A percentile compares a stretch with the other conserved stretches of the same genome.
These are phyloP conservation scores for Trichosporon sp. DNA, from an alignment of 1,284 basidiomycete genomes.

Conservation along the genomic window DNA sequence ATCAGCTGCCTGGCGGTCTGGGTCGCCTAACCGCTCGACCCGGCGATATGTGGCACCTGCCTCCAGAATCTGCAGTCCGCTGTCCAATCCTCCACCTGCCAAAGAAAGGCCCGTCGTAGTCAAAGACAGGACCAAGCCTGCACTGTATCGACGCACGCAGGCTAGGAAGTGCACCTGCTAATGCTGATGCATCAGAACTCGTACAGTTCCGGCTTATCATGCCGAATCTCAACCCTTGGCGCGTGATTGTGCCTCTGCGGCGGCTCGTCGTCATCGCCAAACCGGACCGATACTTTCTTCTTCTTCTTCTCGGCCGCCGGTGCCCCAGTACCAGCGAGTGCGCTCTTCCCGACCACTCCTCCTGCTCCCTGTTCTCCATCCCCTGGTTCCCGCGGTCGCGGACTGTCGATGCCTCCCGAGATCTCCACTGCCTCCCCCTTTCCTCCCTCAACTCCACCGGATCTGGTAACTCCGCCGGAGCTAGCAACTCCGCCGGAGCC, in stretches of 20 bases:
- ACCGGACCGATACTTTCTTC: slow-evolving; percentile 37
- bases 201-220: slow-evolving; percentile 50
- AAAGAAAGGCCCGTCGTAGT: no score
- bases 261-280: slow-evolving; percentile 34
- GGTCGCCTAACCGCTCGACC: no score
- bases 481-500: no score
- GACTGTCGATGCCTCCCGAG: not conserved
- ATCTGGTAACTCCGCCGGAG: no score
- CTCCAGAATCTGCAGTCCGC: no score
- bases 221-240: slow-evolving; percentile 30
- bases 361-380: not conserved
- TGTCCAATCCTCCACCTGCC: no score
- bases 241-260: not conserved
- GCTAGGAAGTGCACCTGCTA: not conserved
- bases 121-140: no score
- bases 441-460: no score
- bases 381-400: not conserved
- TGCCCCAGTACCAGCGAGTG: not conserved
- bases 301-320: slow-evolving; percentile 18
- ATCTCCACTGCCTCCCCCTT: not conserved
- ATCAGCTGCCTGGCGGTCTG: no score
- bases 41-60: no score
- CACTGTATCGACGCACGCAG: not conserved
- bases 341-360: not conserved
- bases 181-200: slow-evolving; percentile 45